Evolutionary conservation across 352 stramenopile genomes (phyloP).

Genomic region (Saprolegnia diclina): DNA sequence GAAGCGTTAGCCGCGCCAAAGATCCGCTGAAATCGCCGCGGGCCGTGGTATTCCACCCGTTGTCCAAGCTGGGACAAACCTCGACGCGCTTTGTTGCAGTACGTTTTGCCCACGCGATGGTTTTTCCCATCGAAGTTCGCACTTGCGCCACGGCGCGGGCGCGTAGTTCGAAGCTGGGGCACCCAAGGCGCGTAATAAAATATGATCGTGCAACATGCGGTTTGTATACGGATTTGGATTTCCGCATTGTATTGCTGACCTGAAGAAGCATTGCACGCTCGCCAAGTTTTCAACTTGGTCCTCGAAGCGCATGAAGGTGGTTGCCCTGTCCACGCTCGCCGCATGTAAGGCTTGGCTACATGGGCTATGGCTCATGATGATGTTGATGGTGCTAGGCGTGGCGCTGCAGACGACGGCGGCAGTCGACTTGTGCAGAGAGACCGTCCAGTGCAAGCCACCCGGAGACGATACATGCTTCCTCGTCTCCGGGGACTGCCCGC

Average conservation of each 20-base stretch:
- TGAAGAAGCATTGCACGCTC: too few relatives aligned
- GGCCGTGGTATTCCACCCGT: background rate
- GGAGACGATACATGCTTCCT: background rate
- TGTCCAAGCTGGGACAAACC: background rate
- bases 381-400: background rate
- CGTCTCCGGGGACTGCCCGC: background rate
- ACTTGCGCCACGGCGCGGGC: background rate
- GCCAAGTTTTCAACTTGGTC: too few relatives aligned
- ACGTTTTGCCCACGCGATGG: background rate
- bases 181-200: background rate
- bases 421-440: constrained; percentile 4
- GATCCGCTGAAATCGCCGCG: background rate
- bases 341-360: background rate
- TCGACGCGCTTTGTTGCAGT: background rate
- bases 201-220: too few relatives aligned
- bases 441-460: background rate
- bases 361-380: background rate
- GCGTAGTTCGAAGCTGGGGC: background rate
- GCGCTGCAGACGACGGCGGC: background rate
- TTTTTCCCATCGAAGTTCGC: background rate
- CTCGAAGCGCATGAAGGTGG: too few relatives aligned
- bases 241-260: too few relatives aligned
- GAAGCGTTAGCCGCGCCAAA: background rate
- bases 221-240: too few relatives aligned
- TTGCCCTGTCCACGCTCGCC: too few relatives aligned